Evolutionary conservation across 1,284 basidiomycete species (phyloP).

Genomic region (Phlebopus sp.): DNA sequence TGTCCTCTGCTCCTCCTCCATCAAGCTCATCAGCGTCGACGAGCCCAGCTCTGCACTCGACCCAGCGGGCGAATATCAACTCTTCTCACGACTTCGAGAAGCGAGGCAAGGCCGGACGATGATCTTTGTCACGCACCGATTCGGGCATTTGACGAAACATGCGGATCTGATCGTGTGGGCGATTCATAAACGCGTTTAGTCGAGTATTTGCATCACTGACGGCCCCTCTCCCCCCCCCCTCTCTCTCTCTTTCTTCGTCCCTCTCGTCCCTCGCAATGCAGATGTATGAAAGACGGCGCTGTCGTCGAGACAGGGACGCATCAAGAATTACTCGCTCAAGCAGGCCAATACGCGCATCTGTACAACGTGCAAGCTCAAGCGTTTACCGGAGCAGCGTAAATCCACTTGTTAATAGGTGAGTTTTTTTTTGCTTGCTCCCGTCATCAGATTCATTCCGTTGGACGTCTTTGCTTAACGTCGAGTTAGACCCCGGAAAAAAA

Average conservation of each 20-base stretch:
- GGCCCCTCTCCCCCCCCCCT: too few species aligned
- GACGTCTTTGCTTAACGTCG: too few species aligned
- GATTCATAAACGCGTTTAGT: too few species aligned
- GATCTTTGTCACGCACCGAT: conserved; percentile 68
- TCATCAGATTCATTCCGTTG: background rate
- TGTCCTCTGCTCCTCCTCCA: conserved; percentile 37
- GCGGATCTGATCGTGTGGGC: conserved; percentile 61
- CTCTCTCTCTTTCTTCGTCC: background rate
- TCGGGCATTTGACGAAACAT: conserved; percentile 61
- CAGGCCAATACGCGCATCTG: conserved; percentile 54
- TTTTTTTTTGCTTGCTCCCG: too few species aligned
- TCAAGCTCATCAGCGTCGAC: conserved; percentile 48
- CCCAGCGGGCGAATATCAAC: conserved; percentile 44
- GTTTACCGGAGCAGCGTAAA: conserved; percentile 31
- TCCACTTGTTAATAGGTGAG: too few species aligned
- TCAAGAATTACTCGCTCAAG: conserved; percentile 40
- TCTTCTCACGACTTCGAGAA: conserved; percentile 52
- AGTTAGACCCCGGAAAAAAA: too few species aligned
- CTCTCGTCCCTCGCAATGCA: conserved; percentile 18
- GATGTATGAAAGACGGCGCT: conserved; percentile 58
- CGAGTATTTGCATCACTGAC: too few species aligned
- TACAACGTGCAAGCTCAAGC: conserved; percentile 57
- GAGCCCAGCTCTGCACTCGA: conserved; percentile 56
- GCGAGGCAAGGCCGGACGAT: conserved; percentile 58
- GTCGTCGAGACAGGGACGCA: conserved; percentile 57